Percentiles rank a stretch among this genome's conserved stretches.
These are phyloP conservation scores for Austroboletus novae-zelandiae DNA, from an alignment of 1,284 basidiomycete species.

Conservation along the genomic window DNA sequence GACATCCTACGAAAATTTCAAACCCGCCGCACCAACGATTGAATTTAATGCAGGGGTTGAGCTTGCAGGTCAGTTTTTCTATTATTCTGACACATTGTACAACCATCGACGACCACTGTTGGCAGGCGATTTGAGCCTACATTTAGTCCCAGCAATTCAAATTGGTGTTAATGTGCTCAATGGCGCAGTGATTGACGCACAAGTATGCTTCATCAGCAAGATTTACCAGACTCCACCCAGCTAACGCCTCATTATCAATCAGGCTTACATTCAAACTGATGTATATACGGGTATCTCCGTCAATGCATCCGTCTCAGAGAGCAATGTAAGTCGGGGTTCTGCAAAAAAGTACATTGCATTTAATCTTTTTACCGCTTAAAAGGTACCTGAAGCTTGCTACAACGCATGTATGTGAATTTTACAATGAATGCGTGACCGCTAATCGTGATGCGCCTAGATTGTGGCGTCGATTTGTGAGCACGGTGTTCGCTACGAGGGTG, in stretches of 20 bases:
- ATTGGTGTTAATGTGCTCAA: conserved; percentile 4
- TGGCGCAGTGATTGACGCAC: conserved; percentile 5
- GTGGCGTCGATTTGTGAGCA: conserved; percentile 1
- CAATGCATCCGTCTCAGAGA: background rate
- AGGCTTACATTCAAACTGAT: conserved; percentile 2
- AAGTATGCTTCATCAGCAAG: background rate
- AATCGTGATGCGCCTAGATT: background rate
- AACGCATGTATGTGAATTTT: background rate
- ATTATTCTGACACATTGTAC: background rate
- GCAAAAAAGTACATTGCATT: background rate
- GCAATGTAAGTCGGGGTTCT: background rate
- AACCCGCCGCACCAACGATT: background rate
- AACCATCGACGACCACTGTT: no score
- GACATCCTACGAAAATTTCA: background rate
- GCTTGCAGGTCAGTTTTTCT: background rate
- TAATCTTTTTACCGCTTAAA: background rate
- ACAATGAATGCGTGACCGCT: background rate
- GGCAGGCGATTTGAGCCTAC: conserved; percentile 3
- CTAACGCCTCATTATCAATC: background rate
- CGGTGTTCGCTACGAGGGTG: background rate
- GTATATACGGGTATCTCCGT: conserved; percentile 1
- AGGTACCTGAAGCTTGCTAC: background rate
- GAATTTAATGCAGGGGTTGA: background rate
- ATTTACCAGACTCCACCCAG: background rate
- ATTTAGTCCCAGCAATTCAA: conserved; percentile 4